These are phyloP conservation scores for Coelastrella sp. DNA, from an alignment of 139 green algal species.

Conservation along the genomic window DNA sequence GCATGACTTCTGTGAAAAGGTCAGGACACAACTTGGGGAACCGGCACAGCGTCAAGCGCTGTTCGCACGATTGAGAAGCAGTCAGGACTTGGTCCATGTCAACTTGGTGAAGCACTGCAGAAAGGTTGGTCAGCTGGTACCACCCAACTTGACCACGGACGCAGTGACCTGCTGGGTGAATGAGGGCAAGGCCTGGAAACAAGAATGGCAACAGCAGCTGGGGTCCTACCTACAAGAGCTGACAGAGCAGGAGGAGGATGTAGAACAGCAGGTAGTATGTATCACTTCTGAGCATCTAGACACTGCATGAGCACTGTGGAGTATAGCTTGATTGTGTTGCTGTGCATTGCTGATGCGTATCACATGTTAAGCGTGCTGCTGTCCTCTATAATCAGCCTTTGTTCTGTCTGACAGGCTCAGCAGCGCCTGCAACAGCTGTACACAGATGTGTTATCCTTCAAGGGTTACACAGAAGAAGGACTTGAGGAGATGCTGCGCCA, in stretches of 20 bases:
- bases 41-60: conserved; percentile 56
- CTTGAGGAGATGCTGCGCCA: conserved; percentile 51
- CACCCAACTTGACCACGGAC: conserved; percentile 43
- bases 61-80: conserved; percentile 50
- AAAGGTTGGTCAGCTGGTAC: conserved; percentile 37
- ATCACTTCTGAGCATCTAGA: no score
- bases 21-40: conserved; percentile 62
- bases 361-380: neutral
- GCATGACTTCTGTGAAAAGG: conserved; percentile 54
- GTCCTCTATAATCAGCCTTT: neutral
- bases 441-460: conserved; percentile 11
- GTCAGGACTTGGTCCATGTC: conserved; percentile 49
- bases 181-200: conserved; percentile 28
- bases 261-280: conserved; percentile 46
- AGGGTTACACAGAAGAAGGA: conserved; percentile 54
- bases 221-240: conserved; percentile 40
- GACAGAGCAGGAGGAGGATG: conserved; percentile 49
- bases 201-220: conserved; percentile 47
- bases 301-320: neutral
- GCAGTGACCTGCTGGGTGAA: conserved; percentile 50
- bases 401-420: conserved; percentile 3
- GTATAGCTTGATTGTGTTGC: neutral
- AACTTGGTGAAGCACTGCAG: conserved; percentile 40
- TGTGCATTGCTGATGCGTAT: neutral
- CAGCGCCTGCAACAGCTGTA: neutral